Percentiles rank a stretch among this genome's conserved stretches.
These are phyloP conservation scores for Candida incommunis DNA, from an alignment of 805 yeast species.

Conservation along the genomic window DNA sequence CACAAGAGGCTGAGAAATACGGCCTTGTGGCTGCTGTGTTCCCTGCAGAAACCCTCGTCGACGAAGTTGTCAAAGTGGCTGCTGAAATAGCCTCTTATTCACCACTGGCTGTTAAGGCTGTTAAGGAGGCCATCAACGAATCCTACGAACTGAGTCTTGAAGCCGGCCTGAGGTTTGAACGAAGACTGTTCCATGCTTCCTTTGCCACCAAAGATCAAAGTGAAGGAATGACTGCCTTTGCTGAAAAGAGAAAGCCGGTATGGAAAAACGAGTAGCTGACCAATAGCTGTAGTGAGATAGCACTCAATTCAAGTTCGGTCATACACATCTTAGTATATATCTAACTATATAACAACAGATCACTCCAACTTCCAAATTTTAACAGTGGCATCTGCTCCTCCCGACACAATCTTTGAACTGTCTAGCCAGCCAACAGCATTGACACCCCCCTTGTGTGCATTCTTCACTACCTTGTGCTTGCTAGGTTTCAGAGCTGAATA, in stretches of 20 bases:
- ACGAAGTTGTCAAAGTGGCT: slow-evolving; percentile 32
- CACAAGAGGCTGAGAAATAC: slow-evolving; percentile 32
- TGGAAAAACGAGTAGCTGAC: slow-evolving; percentile 21
- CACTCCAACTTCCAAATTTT: slow-evolving; percentile 46
- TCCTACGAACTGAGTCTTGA: slow-evolving; percentile 25
- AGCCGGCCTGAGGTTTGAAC: slow-evolving; percentile 29
- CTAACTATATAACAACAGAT: neutral
- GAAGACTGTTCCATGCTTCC: slow-evolving; percentile 30
- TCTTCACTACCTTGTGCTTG: slow-evolving; percentile 55
- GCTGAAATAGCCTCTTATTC: slow-evolving; percentile 27
- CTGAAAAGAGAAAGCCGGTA: slow-evolving; percentile 29
- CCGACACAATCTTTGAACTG: slow-evolving; percentile 39
- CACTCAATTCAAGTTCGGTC: no score
- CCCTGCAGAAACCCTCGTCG: slow-evolving; percentile 26
- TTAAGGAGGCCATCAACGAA: slow-evolving; percentile 31
- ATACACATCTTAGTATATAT: neutral
- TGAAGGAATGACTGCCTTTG: slow-evolving; percentile 39
- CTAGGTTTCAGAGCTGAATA: slow-evolving; percentile 71
- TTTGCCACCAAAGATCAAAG: slow-evolving; percentile 33
- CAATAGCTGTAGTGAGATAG: no score
- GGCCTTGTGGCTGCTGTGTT: slow-evolving; percentile 32
- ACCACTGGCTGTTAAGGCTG: slow-evolving; percentile 30
- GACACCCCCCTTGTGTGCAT: slow-evolving; percentile 85
- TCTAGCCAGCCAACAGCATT: slow-evolving; percentile 55
- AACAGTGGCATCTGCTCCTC: slow-evolving; percentile 71